Base-by-base conservation (phyloP, 257 asterid genomes). In the Leonotis leonurus region DNA sequence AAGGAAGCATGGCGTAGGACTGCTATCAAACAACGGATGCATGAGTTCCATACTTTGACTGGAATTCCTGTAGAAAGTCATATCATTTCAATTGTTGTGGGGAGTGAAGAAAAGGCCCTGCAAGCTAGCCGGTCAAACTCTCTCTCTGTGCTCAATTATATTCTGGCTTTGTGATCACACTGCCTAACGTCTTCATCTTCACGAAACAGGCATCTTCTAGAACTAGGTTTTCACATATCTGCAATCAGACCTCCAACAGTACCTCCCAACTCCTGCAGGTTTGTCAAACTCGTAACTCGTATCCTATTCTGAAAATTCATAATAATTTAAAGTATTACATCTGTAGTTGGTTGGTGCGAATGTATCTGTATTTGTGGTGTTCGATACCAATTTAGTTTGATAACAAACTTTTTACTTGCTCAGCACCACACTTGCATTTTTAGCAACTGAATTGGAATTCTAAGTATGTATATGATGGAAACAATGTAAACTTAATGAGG, bases 211-310 rank as follows among this genome's bases (percentile, higher is more conserved):
- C 87, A 89, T 80, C 97, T 93, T 35, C 59, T 93, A 60, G 65
- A 71, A 53, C 71, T 78, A 33, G 99, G 99, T 61, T 89, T 86
- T 63, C 97, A 93, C 69, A 65, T 93, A 53, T 78, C 84, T 56
- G 96, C 98, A 59, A 92, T 92, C 67, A 83, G 97, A 69, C 97
- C 98, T 65, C 98, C 98, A 56, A 92, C 98, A 6, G 98, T 92
- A 62, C 85, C 99, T 18, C 83, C 94, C 29, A 89, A 93, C 75
- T 93, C 97, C 8, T 93, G 99, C 99, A 89, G 99, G 99, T 92
- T 72, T 40, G 80, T 75, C 8, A 8, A 54, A 33, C 62, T 51
- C 40, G 29, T 18, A 20, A 18, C 62, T 5, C 36, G 6, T 30
- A 2, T n/a, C n/a, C 52, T 20, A 20, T 20, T 18, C 27, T 45